A percentile compares a stretch with the other conserved stretches of the same genome.
Conservation (phyloP, 441 rosid species). For the Oxalis stricta region DNA sequence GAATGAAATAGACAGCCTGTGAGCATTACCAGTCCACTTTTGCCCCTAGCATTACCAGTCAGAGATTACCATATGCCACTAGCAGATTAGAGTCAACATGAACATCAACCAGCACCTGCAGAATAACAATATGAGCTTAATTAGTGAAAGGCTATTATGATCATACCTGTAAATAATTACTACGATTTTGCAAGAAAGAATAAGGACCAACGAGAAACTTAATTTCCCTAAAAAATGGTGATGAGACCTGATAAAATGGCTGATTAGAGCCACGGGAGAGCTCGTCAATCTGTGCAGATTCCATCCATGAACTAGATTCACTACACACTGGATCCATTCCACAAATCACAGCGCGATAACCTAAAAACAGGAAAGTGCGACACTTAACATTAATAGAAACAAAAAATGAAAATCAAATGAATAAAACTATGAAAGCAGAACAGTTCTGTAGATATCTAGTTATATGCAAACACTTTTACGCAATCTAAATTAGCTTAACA, state of each 20-base stretch:
- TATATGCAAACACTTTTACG: too few species aligned
- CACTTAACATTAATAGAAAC: constrained; percentile 3
- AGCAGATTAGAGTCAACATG: constrained; percentile 60
- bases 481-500: too few species aligned
- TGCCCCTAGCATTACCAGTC: too few species aligned
- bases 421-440: neutral
- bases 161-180: too few species aligned
- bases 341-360: constrained; percentile 77
- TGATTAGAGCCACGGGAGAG: constrained; percentile 60
- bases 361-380: constrained; percentile 19
- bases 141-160: too few species aligned
- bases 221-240: neutral
- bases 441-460: neutral
- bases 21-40: too few species aligned
- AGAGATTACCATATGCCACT: constrained; percentile 69
- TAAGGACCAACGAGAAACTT: neutral
- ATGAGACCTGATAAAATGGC: constrained; percentile 88
- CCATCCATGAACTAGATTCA: constrained; percentile 87
- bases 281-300: constrained; percentile 64
- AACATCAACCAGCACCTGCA: constrained; percentile 74
- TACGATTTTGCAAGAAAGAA: too few species aligned
- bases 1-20: too few species aligned
- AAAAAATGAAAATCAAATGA: neutral
- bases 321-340: constrained; percentile 96
- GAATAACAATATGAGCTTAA: constrained; percentile 8